Conservation (phyloP, 139 green algal species). For the Coccomyxa sp. region DNA sequence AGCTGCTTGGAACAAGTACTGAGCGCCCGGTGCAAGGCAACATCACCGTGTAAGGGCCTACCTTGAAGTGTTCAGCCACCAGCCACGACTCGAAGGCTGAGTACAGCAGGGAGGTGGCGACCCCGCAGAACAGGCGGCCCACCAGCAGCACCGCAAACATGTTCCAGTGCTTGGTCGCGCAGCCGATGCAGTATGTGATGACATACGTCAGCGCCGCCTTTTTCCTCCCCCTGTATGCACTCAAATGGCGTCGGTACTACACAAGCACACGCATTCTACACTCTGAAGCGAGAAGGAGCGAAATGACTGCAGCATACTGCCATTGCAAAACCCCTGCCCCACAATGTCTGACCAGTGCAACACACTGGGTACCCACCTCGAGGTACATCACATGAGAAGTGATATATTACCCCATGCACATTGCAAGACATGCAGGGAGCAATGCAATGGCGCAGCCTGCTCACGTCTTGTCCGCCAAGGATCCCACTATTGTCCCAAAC, state of each 20-base stretch:
- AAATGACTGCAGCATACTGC: too few species aligned
- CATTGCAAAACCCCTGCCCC: background rate
- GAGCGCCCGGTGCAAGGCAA: too few species aligned
- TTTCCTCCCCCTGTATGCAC: constrained; percentile 75
- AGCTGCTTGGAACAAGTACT: too few species aligned
- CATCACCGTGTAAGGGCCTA: too few species aligned
- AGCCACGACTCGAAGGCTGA: constrained; percentile 96
- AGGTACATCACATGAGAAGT: too few species aligned
- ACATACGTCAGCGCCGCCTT: constrained; percentile 85
- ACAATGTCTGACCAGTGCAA: background rate
- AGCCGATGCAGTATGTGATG: constrained; percentile 79
- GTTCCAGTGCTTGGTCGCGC: constrained; percentile 94
- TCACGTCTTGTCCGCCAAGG: constrained; percentile 87
- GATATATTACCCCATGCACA: too few species aligned
- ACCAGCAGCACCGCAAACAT: constrained; percentile 87
- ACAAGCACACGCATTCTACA: background rate
- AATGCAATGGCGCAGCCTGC: too few species aligned
- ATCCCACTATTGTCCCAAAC: constrained; percentile 94
- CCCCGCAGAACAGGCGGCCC: constrained; percentile 90
- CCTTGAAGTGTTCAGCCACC: constrained; percentile 88
- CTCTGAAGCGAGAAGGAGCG: too few species aligned
- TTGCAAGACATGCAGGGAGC: too few species aligned
- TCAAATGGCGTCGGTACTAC: background rate
- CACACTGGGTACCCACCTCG: too few species aligned
- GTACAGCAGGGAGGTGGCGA: constrained; percentile 97